Percentiles rank a stretch among this genome's conserved stretches.
These are phyloP conservation scores for Tulasnella sp. DNA, from an alignment of 768 basidiomycete genomes.

Conservation along the genomic window DNA sequence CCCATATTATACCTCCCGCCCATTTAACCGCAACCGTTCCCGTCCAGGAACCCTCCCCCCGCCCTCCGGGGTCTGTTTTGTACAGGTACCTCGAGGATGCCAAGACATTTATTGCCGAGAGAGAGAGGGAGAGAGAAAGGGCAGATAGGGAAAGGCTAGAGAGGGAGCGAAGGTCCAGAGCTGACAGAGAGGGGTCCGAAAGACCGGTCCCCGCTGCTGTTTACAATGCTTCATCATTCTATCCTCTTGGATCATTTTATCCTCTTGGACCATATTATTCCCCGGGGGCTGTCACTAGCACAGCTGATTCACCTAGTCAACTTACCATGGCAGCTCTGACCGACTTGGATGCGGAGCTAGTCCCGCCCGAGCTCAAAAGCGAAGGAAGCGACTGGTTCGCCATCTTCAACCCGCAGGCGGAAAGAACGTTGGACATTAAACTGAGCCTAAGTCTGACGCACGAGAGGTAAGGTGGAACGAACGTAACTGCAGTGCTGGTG, in stretches of 20 bases:
- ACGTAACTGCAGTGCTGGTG: neutral
- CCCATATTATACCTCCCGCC: neutral
- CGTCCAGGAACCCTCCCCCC: neutral
- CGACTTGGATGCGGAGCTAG: conserved; percentile 32
- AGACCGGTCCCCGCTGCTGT: no score
- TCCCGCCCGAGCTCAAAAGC: conserved; percentile 36
- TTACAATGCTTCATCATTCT: no score
- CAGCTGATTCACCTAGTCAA: conserved; percentile 12
- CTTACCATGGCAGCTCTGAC: conserved; percentile 27
- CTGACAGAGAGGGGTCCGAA: neutral
- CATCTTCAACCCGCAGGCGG: conserved; percentile 45
- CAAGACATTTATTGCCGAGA: conserved; percentile 20
- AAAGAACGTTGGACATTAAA: conserved; percentile 43
- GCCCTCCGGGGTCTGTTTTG: neutral
- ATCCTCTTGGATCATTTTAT: no score
- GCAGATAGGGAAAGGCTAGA: conserved; percentile 34
- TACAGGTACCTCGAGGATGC: conserved; percentile 18
- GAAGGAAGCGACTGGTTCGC: conserved; percentile 48
- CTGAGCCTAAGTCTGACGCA: conserved; percentile 45
- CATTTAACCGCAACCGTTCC: neutral
- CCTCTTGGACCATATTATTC: no score
- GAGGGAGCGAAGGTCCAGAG: conserved; percentile 30
- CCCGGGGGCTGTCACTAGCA: neutral
- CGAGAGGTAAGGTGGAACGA: conserved; percentile 39
- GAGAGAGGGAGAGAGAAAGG: conserved; percentile 37